Evolutionary conservation across 345 rosid genomes (phyloP), one percentile per base, ranked within the genome.

Genomic region (Hibiscus tridactylites): DNA sequence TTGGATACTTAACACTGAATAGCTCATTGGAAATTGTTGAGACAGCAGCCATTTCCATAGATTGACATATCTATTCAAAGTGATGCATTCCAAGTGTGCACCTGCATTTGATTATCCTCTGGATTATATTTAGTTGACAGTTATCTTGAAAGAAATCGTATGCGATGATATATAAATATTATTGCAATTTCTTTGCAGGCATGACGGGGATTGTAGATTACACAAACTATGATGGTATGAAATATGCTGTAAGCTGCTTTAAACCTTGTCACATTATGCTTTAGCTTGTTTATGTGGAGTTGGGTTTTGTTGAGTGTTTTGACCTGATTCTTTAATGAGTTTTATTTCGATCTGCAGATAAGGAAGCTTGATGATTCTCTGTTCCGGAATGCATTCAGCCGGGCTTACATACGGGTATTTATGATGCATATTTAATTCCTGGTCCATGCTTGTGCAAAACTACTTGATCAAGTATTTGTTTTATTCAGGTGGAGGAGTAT

Each of bases 191-290:
- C 9, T 75, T 61, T 83, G 80, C 84, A 95, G 99, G 97, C 52
- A 85, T 88, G 83, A 82, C 89, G 0, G 99, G 99, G 46, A 88
- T 95, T 81, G 97, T 89, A 26, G 99, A 92, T 70, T 95, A 95
- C 76, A 88, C 86, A 71, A 88, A 75, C 78, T 89, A 92, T 79
- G 97, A 95, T 65, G 98, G 89, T 77, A 90, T 95, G 99, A 90
- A 86, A 79, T 91, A 89, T 68, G 98, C 99, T 29, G 99, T 95
- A 83, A 88, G 97, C 84, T 78, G 6, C 69, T 59, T 65, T 63
- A 52, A 53, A 31, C 28, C n/a, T n/a, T 75, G 37, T 8, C 3
- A 9, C 10, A 12, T 56, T 35, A 37, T 73, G 71, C 62, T 69
- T 42, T 65, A 31, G 17, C 15, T 15, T 24, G 3, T 46, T 44